Evolutionary conservation across 2,329 filamentous ascomycete genomes (phyloP), one percentile per base, ranked within the genome.

Genomic region (Ceratocystis cacaofunesta): DNA sequence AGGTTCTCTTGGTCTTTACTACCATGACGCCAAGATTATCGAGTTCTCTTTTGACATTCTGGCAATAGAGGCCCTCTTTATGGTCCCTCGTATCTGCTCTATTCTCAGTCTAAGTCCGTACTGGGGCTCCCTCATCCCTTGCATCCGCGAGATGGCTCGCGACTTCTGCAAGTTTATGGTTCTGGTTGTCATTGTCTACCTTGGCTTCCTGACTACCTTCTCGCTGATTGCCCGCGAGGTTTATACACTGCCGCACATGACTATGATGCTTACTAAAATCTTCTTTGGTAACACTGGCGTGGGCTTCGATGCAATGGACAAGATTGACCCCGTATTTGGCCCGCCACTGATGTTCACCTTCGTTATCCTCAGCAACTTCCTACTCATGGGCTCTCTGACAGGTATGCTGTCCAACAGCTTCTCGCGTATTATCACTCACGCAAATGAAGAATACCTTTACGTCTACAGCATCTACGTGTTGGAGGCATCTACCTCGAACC

Each of bases 71-170:
- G 92, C 90, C 0, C 80, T 96, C 8, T 92, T 96, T 73, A 86
- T 96, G 75, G 88, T 96, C 22, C 92, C 92, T 17, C 86, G 89
- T 68, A 88, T 95, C 70, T 95, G 88, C 76, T 95, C 91, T 15
- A 82, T 96, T 63, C 80, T 96, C 68, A 92, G 88, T 72, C 75
- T 96, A 69, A 90, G 90, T 70, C 89, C 90, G 1, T 96, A 95
- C 73, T 96, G 94, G 81, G 92, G 90, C 52, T 94, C 88, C 0
- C 75, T 94, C 61, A 92, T 96, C 67, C 92, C 91, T 0, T 95
- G 92, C 69, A 80, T 96, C 62, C 94, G 94, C 73, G 90, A 92
- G 73, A 96, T 96, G 92, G 88, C 88, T 48, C 92, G 92, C 74
- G 90, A 95, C 72, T 96, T 96, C 72, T 75, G 92, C 73, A 92